Base-by-base conservation (phyloP, 179 eudicot genomes). In the Silene noctiflora region DNA sequence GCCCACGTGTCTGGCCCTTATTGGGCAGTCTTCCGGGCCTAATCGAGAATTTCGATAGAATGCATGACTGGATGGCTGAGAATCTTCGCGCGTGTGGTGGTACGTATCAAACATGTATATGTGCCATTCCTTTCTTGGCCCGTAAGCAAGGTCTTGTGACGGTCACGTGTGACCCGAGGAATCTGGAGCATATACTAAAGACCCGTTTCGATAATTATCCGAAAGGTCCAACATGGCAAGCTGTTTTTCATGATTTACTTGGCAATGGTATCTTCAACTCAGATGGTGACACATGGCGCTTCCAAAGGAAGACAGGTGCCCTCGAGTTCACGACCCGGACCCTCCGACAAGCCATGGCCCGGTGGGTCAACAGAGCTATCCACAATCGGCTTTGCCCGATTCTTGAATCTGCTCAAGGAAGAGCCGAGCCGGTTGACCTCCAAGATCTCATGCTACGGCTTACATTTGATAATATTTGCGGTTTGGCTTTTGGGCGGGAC, bases 211-310 rank as follows among this genome's bases (percentile, higher is more conserved):
- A 91, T 7, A 94, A 94, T 69, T 94, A 91, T 77, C 98, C 97
- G 0, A 94, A 94, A 55, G 98, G 98, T 39, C 98, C 98, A 17
- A 90, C 97, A 2, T 94, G 98, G 98, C 97, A 94, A 44, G 91
- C 96, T 14, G 98, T 94, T 25, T 94, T 94, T 75, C 98, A 91
- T 59, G 98, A 91, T 66, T 77, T 94, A 1, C 87, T 94, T 1
- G 98, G 98, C 19, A 80, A 84, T 24, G 98, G 98, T 60, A 94
- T 94, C 59, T 94, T 94, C 77, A 94, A 94, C 71, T 91, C 98
- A 0, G 98, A 94, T 65, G 97, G 98, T 11, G 93, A 91, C 78
- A 91, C 97, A 69, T 93, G 98, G 98, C 87, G 87, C 1, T 86
- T 93, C 72, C 98, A 93, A 79, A 79, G 98, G 73, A 94, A 91